Conservation (phyloP, 1,139 yeast species). For the Barnettozyma hawaiiensis region DNA sequence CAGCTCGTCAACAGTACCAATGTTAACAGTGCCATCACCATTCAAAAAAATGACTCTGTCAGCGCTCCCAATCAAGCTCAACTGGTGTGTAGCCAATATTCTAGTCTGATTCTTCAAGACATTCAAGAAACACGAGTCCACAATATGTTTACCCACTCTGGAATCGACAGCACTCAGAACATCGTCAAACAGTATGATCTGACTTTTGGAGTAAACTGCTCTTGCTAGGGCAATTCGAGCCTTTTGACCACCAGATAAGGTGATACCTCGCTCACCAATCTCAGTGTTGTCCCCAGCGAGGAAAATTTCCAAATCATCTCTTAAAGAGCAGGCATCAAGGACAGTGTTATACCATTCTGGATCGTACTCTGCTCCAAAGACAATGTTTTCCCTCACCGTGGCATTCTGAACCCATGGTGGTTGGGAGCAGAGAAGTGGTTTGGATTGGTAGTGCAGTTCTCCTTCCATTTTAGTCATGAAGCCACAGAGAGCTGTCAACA, state of each 20-base stretch:
- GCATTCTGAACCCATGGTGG: constrained; percentile 91
- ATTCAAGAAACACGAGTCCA: constrained; percentile 66
- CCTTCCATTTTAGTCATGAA: constrained; percentile 45
- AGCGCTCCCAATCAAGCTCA: constrained; percentile 62
- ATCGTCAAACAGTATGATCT: constrained; percentile 73
- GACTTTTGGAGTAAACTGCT: constrained; percentile 68
- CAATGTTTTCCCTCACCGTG: constrained; percentile 68
- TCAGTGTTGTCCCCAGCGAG: constrained; percentile 85
- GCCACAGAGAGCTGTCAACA: constrained; percentile 43
- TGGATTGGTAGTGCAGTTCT: constrained; percentile 35
- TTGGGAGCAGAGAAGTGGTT: constrained; percentile 37
- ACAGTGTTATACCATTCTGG: constrained; percentile 49
- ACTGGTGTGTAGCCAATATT: constrained; percentile 79
- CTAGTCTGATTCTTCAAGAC: constrained; percentile 57
- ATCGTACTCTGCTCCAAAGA: constrained; percentile 61
- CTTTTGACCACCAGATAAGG: constrained; percentile 90
- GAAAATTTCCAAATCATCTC: constrained; percentile 59
- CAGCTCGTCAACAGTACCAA: constrained; percentile 52
- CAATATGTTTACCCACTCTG: constrained; percentile 77
- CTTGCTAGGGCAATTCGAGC: constrained; percentile 72
- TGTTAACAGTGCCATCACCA: constrained; percentile 56
- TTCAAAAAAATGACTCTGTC: constrained; percentile 64
- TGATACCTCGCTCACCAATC: constrained; percentile 90
- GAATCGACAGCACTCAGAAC: constrained; percentile 91
- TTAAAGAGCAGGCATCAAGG: constrained; percentile 59